Base-by-base conservation (phyloP, 345 rosid genomes). In the Adansonia digitata region DNA sequence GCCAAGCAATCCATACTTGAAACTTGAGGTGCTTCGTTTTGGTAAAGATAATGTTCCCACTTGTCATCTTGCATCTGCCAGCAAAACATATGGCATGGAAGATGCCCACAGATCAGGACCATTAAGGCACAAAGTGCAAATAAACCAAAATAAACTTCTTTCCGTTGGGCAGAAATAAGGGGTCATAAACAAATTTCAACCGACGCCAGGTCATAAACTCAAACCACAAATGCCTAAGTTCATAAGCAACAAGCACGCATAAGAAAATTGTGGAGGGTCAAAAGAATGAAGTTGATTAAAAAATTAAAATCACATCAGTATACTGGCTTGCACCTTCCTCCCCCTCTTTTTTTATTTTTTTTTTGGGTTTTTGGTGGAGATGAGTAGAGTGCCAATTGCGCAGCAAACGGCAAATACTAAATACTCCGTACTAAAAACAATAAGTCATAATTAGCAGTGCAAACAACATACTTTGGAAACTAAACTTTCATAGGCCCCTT, bases 41-140 rank as follows among this genome's bases (percentile, higher is more conserved):
- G 53, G 77, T 78, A 92, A 80, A 95, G 97, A 87, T 95, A 98
- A 79, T 95, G 99, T 85, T 93, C 96, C 99, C 99, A 95, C 81
- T 88, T 95, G 81, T 95, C 98, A 75, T 89, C 96, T 75, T 88
- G 93, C 87, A 98, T 88, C 84, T 89, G 93, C 82, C 98, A 93
- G 93, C 82, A 86, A 80, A 78, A 77, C 27, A 45, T 10, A 74
- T 31, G 20, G 24, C 49, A 69, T 14, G 34, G 70, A 24, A 63
- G 22, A 22, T 29, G 35, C 10, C 45, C n/a, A 45, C 9, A 13
- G 45, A 73, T 60, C 7, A 73, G 53, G 43, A 72, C 26, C 14
- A 37, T 71, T 31, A 9, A 27, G 0, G 14, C 39, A 52, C 22
- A 53, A 69, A 55, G 22, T 15, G 31, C 1, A 18, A 29, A 48